Percentiles rank a stretch among this genome's conserved stretches.
These are phyloP conservation scores for Flaveria robusta DNA, from an alignment of 129 eudicot species.

Conservation along the genomic window DNA sequence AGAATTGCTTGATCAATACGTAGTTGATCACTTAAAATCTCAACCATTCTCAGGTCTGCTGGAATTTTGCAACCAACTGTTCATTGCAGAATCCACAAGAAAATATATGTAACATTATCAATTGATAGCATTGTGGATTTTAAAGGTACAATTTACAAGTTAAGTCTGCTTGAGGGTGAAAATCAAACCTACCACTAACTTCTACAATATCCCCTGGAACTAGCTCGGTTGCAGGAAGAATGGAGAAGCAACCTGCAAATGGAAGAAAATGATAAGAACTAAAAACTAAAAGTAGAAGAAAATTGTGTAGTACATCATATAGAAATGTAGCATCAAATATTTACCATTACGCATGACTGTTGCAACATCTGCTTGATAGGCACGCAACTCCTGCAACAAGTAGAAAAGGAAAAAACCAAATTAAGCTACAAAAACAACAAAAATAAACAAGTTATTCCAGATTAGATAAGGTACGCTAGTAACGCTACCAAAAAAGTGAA, in stretches of 20 bases:
- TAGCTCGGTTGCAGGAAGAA: constrained; percentile 89
- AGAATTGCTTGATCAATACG: constrained; percentile 99
- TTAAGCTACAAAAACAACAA: neutral
- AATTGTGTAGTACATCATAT: neutral
- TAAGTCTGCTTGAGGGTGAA: constrained; percentile 2
- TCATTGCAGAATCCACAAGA: constrained; percentile 23
- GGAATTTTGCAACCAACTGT: constrained; percentile 97
- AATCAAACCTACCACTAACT: constrained; percentile 75
- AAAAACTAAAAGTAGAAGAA: neutral
- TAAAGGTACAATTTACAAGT: neutral
- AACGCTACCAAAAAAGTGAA: neutral
- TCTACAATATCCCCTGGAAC: constrained; percentile 99
- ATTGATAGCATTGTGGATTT: neutral
- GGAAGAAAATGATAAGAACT: constrained; percentile 9
- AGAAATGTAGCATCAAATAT: neutral
- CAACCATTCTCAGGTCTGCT: constrained; percentile 96
- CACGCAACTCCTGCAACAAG: constrained; percentile 81
- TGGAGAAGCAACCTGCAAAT: constrained; percentile 85
- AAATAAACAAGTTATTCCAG: neutral
- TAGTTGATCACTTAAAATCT: constrained; percentile 74
- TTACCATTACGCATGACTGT: constrained; percentile 94
- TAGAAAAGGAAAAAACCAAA: neutral
- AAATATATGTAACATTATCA: constrained; percentile 9
- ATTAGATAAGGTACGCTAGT: constrained; percentile 3
- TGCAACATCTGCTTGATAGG: constrained; percentile 98